Percentiles rank a stretch among this genome's conserved stretches.
These are phyloP conservation scores for Trichoderma guizhouense DNA, from an alignment of 2,329 filamentous ascomycete species.

Conservation along the genomic window DNA sequence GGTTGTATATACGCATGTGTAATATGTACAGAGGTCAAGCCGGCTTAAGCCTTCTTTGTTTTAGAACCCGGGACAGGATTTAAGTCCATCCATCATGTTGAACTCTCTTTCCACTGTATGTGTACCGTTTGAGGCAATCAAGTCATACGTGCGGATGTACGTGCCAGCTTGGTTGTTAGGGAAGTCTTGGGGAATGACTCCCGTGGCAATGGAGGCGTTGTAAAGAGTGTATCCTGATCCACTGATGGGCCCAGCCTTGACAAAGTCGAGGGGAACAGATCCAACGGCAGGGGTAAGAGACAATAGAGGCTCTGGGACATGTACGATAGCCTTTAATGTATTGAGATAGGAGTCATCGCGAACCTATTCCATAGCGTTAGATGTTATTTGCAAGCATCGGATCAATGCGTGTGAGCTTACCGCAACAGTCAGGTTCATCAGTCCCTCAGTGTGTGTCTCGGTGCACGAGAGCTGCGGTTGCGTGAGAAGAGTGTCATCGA, in stretches of 20 bases:
- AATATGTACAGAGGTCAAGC: background rate
- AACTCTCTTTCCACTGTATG: conserved; percentile 6
- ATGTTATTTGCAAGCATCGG: fast-evolving
- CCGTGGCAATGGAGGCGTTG: conserved; percentile 4
- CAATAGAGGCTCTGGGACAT: background rate
- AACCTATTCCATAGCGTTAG: background rate
- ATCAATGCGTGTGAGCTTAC: background rate
- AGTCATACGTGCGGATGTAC: conserved; percentile 18
- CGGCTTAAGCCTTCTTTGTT: background rate
- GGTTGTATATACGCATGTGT: background rate
- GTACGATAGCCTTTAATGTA: background rate
- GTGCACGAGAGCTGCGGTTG: conserved; percentile 13
- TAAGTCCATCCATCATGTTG: conserved; percentile 14
- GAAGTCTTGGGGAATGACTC: background rate
- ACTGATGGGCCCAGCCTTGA: background rate
- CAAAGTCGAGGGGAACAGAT: conserved; percentile 6
- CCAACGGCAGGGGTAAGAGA: conserved; percentile 7
- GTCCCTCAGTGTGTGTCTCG: background rate
- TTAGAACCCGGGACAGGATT: background rate
- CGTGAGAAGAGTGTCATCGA: conserved; percentile 13
- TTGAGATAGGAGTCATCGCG: background rate
- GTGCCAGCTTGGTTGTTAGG: background rate
- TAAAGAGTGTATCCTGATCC: conserved; percentile 17
- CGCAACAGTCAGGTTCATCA: conserved; percentile 7
- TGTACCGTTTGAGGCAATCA: conserved; percentile 18